A percentile compares a stretch with the other conserved stretches of the same genome.
Conservation (phyloP, 352 stramenopile species). For the Phytophthora tentaculata region DNA sequence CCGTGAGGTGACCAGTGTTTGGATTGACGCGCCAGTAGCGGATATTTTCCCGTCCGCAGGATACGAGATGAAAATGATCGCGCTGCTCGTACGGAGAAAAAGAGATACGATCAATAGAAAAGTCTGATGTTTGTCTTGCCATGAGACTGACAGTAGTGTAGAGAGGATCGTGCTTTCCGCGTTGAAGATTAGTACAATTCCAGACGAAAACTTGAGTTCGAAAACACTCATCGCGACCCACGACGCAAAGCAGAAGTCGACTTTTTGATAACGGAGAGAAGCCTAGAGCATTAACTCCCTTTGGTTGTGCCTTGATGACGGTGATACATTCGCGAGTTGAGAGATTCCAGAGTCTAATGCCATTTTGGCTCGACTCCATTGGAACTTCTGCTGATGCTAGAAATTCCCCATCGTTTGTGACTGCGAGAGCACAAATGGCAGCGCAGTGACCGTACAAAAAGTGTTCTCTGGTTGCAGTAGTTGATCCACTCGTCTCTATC, state of each 20-base stretch:
- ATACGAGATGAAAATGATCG: slow-evolving; percentile 74
- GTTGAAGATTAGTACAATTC: slow-evolving; percentile 52
- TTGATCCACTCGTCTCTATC: slow-evolving; percentile 4
- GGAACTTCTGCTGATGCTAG: slow-evolving; percentile 57
- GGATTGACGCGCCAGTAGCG: slow-evolving; percentile 88
- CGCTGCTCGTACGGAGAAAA: slow-evolving; percentile 87
- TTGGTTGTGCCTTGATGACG: slow-evolving; percentile 57
- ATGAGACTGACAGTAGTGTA: slow-evolving; percentile 44
- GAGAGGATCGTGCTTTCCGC: not conserved
- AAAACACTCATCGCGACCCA: slow-evolving; percentile 66
- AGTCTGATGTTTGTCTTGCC: slow-evolving; percentile 89
- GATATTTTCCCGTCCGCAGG: slow-evolving; percentile 92
- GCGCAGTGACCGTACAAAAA: slow-evolving; percentile 53
- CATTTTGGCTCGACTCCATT: slow-evolving; percentile 32
- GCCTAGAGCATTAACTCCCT: slow-evolving; percentile 51
- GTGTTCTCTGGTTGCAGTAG: slow-evolving; percentile 27
- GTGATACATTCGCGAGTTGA: slow-evolving; percentile 44
- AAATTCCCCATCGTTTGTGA: slow-evolving; percentile 48
- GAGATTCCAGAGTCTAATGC: slow-evolving; percentile 67
- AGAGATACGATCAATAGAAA: slow-evolving; percentile 65
- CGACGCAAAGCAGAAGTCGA: slow-evolving; percentile 53
- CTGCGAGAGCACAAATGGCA: slow-evolving; percentile 43
- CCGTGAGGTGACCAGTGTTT: slow-evolving; percentile 62
- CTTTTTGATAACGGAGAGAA: slow-evolving; percentile 48
- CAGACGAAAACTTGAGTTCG: slow-evolving; percentile 83